Evolutionary conservation across 2,329 filamentous ascomycete genomes (phyloP).

Genomic region (Nigrospora osmanthi): DNA sequence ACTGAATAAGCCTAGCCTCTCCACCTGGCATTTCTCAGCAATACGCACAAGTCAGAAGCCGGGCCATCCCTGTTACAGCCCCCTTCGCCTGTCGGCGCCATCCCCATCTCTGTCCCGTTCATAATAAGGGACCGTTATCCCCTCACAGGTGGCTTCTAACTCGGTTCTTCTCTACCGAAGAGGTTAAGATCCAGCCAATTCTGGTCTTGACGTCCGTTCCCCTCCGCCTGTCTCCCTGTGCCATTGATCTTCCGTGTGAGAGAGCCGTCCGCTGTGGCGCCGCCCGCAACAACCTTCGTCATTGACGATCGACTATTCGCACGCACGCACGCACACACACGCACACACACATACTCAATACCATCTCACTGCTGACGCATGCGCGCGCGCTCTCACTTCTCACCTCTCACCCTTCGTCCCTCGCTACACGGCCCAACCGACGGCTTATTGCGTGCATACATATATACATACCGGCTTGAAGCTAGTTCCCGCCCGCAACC

Average conservation of each 20-base stretch:
- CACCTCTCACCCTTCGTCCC: too few relatives aligned
- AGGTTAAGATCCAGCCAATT: conserved; percentile 11
- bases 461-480: too few relatives aligned
- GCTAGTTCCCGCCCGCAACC: too few relatives aligned
- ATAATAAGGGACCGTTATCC: conserved; percentile 16
- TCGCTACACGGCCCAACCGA: too few relatives aligned
- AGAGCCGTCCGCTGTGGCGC: neutral
- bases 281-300: neutral
- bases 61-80: conserved; percentile 3
- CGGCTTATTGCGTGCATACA: too few relatives aligned
- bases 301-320: neutral
- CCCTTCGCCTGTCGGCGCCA: conserved; percentile 6
- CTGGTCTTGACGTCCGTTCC: neutral
- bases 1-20: too few relatives aligned
- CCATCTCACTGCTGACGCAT: too few relatives aligned
- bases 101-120: conserved; percentile 11
- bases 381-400: too few relatives aligned
- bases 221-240: neutral
- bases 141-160: conserved; percentile 16
- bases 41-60: neutral
- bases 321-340: too few relatives aligned
- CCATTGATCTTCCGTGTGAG: neutral
- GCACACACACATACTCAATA: too few relatives aligned
- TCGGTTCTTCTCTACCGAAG: conserved; percentile 12
- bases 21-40: too few relatives aligned